phyloP scores from a whole-genome alignment of 345 rosid species.

The thale cress (Arabidopsis thaliana) region TAIR10.1 NC_003076.8:2581001-2581500 shows the following conservation, averaged over 20 bases:
- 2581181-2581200: not conserved
- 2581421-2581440: not conserved
- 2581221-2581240: not conserved
- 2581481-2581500: not conserved
- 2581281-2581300: constrained; percentile 25
- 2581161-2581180: not conserved
- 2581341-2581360: constrained; percentile 12
- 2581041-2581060: not conserved
- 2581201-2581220: not conserved
- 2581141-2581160: not conserved
- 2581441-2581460: not conserved
- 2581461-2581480: not conserved
- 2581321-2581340: not conserved
- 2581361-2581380: not conserved
- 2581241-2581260: not conserved
- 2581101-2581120: constrained; percentile 11
- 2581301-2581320: not conserved
- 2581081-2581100: constrained; percentile 11
- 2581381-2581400: constrained; percentile 17
- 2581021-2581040: not conserved
- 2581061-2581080: not conserved
- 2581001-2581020: not conserved
- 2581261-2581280: not conserved
- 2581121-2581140: constrained; percentile 16
- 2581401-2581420: not conserved